A percentile compares a stretch with the other conserved stretches of the same genome.
phyloP scores from a whole-genome alignment of 768 basidiomycete species.

The Amylocystis lapponica region DNA sequence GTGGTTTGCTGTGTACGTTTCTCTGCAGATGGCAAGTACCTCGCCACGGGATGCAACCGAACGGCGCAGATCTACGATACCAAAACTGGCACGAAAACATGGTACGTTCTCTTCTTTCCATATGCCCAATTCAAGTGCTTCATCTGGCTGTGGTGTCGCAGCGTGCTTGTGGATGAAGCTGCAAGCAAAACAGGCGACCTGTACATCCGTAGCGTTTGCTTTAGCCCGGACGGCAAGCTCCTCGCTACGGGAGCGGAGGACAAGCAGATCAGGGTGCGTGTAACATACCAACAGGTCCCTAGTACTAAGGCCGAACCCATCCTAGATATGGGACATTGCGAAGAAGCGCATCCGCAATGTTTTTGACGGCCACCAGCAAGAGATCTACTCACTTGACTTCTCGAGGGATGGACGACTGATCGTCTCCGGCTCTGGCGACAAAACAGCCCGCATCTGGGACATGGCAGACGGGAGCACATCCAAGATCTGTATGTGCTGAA shows the following conservation, averaged over 20 bases:
- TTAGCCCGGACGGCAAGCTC: slow-evolving; percentile 66
- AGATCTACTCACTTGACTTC: slow-evolving; percentile 93
- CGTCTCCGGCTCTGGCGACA: slow-evolving; percentile 85
- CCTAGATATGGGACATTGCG: slow-evolving; percentile 87
- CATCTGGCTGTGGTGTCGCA: slow-evolving; percentile 27
- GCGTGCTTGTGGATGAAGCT: slow-evolving; percentile 74
- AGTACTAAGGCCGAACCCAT: background rate
- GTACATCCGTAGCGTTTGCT: slow-evolving; percentile 85
- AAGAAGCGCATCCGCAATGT: slow-evolving; percentile 72
- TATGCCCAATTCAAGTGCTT: too few relatives aligned
- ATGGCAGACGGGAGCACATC: slow-evolving; percentile 39
- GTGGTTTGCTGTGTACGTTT: slow-evolving; percentile 91
- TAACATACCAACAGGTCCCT: background rate
- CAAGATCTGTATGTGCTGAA: slow-evolving; percentile 26
- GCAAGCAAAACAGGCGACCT: slow-evolving; percentile 72
- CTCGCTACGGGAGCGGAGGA: slow-evolving; percentile 87
- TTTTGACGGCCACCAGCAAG: slow-evolving; percentile 87
- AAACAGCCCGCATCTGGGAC: slow-evolving; percentile 57
- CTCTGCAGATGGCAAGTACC: slow-evolving; percentile 86
- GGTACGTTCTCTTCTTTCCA: slow-evolving; percentile 42
- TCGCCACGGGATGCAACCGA: slow-evolving; percentile 95
- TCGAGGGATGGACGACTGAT: slow-evolving; percentile 81
- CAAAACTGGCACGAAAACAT: slow-evolving; percentile 78
- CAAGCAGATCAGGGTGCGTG: slow-evolving; percentile 76
- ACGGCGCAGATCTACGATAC: slow-evolving; percentile 95